Conservation (phyloP, 2,329 filamentous ascomycete species). For the Davidsoniella eucalypti region DNA sequence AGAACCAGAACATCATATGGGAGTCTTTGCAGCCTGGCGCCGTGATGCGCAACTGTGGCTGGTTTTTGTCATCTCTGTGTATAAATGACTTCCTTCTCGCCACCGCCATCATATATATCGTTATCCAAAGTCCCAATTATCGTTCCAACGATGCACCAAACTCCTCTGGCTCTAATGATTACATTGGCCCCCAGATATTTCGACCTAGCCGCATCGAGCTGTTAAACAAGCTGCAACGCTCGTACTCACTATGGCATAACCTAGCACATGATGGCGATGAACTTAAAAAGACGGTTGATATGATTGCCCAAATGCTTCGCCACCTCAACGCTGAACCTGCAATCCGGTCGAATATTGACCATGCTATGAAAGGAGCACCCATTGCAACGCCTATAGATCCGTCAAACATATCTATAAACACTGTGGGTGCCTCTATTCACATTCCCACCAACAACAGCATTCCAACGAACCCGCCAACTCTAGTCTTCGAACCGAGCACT, state of each 20-base stretch:
- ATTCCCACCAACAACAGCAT: too few species aligned
- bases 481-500: too few species aligned
- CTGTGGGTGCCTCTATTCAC: too few species aligned
- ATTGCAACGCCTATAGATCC: too few species aligned
- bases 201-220: slow-evolving; percentile 2
- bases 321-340: slow-evolving; percentile 1
- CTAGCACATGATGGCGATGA: slow-evolving; percentile 2
- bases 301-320: slow-evolving; percentile 7
- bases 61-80: slow-evolving; percentile 40
- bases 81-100: slow-evolving; percentile 47
- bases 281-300: slow-evolving; percentile 4
- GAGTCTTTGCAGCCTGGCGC: slow-evolving; percentile 35
- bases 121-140: slow-evolving; percentile 28
- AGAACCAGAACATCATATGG: slow-evolving; percentile 31
- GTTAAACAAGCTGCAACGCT: not conserved
- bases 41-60: slow-evolving; percentile 33
- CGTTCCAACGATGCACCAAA: slow-evolving; percentile 19
- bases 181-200: not conserved
- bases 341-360: not conserved
- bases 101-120: slow-evolving; percentile 41
- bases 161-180: slow-evolving; percentile 11
- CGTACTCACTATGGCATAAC: slow-evolving; percentile 6
- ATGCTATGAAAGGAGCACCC: not conserved
- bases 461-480: too few species aligned
- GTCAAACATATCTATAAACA: too few species aligned